Evolutionary conservation across 345 rosid genomes (phyloP).

Genomic region (Heritiera fomes): DNA sequence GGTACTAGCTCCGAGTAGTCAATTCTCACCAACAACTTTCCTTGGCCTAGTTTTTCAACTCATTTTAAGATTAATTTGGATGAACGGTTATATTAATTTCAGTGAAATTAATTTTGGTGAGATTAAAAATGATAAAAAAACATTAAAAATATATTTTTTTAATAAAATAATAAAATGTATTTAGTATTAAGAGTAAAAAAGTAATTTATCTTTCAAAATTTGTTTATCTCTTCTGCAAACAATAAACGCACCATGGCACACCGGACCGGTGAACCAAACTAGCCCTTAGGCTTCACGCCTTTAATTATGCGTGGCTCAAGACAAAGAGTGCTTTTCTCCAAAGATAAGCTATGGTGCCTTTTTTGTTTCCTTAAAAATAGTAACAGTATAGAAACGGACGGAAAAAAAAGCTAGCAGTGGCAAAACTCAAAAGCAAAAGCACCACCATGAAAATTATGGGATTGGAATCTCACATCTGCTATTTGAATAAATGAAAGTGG

Average conservation of each 20-base stretch:
- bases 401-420: too few species aligned
- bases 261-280: too few species aligned
- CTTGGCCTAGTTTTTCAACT: background rate
- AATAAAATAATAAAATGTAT: too few species aligned
- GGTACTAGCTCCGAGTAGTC: background rate
- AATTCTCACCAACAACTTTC: background rate
- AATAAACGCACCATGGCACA: too few species aligned
- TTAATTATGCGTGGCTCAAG: background rate
- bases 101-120: too few species aligned
- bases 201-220: too few species aligned
- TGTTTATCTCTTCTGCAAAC: too few species aligned
- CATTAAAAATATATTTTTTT: too few species aligned
- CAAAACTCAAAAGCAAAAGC: background rate
- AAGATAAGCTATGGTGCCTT: background rate
- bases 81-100: too few species aligned
- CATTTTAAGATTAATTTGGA: too few species aligned
- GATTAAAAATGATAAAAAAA: too few species aligned
- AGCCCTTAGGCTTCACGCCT: background rate
- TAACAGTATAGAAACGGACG: background rate
- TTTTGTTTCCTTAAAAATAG: background rate
- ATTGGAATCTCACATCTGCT: background rate
- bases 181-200: too few species aligned
- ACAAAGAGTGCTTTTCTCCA: background rate
- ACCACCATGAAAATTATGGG: background rate
- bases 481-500: background rate